Conservation (phyloP, 2,329 filamentous ascomycete genomes). For the Neonectria magnoliae region DNA sequence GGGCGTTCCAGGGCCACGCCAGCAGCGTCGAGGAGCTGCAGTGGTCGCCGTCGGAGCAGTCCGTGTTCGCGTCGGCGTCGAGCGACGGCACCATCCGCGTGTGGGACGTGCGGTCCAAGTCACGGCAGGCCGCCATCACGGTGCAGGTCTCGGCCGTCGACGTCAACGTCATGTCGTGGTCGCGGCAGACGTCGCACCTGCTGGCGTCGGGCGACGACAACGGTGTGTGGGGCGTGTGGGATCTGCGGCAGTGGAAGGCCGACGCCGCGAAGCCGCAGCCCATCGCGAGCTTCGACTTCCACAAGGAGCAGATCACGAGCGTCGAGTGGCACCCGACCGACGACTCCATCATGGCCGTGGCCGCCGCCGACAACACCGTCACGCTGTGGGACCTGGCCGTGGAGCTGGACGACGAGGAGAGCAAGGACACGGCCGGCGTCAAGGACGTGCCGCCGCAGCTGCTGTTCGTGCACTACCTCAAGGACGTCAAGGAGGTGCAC, state of each 20-base stretch:
- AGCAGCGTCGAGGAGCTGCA: constrained; percentile 93
- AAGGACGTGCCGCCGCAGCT: constrained; percentile 93
- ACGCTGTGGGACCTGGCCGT: constrained; percentile 97
- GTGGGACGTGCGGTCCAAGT: constrained; percentile 95
- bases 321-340: constrained; percentile 98
- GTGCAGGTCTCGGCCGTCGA: constrained; percentile 86
- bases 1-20: constrained; percentile 84
- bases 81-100: constrained; percentile 95
- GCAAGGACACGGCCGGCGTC: constrained; percentile 84
- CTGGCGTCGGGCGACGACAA: constrained; percentile 94
- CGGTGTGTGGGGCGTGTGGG: constrained; percentile 95
- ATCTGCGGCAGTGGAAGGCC: constrained; percentile 90
- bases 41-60: constrained; percentile 93
- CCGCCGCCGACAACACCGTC: constrained; percentile 91
- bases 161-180: constrained; percentile 98
- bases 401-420: constrained; percentile 97
- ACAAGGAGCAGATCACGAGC: constrained; percentile 95
- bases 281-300: constrained; percentile 93
- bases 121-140: constrained; percentile 84
- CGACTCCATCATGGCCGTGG: constrained; percentile 93
- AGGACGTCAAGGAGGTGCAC: constrained; percentile 93
- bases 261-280: constrained; percentile 72
- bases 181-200: constrained; percentile 84
- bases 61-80: constrained; percentile 93
- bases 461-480: constrained; percentile 96